Evolutionary conservation across 1,284 basidiomycete genomes (phyloP).

Genomic region (Exsudoporus floridanus): DNA sequence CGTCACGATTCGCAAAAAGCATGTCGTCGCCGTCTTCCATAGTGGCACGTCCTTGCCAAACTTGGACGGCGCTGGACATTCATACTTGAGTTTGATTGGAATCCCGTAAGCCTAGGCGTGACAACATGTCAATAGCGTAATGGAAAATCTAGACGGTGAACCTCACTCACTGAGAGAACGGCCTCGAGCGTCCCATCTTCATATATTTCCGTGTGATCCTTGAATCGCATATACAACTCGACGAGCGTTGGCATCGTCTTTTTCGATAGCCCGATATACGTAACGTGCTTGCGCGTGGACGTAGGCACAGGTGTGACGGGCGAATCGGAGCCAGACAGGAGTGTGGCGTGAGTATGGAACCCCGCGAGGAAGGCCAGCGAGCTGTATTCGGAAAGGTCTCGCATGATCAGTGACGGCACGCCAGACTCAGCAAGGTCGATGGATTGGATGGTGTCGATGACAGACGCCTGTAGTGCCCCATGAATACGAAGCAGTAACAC

Average conservation of each 20-base stretch:
- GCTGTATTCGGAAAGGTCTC: slow-evolving; percentile 82
- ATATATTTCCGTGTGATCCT: slow-evolving; percentile 63
- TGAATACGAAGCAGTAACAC: neutral
- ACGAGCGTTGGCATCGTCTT: slow-evolving; percentile 83
- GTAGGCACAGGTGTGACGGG: slow-evolving; percentile 32
- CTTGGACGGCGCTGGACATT: slow-evolving; percentile 85
- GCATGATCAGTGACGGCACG: slow-evolving; percentile 71
- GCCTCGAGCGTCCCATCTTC: slow-evolving; percentile 81
- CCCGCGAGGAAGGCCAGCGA: slow-evolving; percentile 83
- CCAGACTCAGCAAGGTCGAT: slow-evolving; percentile 66
- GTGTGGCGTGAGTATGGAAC: slow-evolving; percentile 50
- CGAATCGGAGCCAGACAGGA: slow-evolving; percentile 10
- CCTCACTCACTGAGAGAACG: slow-evolving; percentile 67
- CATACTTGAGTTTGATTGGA: slow-evolving; percentile 92
- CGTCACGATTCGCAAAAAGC: slow-evolving; percentile 68
- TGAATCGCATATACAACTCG: slow-evolving; percentile 68
- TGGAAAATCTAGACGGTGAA: neutral
- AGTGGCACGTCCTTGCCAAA: slow-evolving; percentile 82
- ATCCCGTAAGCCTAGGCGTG: slow-evolving; percentile 76
- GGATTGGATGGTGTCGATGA: slow-evolving; percentile 65
- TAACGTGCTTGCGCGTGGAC: slow-evolving; percentile 61
- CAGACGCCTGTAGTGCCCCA: slow-evolving; percentile 48
- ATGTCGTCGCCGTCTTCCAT: slow-evolving; percentile 86
- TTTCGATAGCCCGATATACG: slow-evolving; percentile 87
- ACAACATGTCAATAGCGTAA: neutral